phyloP scores from a whole-genome alignment of 164 flowering plant genomes.

The Brasenia schreberi region DNA sequence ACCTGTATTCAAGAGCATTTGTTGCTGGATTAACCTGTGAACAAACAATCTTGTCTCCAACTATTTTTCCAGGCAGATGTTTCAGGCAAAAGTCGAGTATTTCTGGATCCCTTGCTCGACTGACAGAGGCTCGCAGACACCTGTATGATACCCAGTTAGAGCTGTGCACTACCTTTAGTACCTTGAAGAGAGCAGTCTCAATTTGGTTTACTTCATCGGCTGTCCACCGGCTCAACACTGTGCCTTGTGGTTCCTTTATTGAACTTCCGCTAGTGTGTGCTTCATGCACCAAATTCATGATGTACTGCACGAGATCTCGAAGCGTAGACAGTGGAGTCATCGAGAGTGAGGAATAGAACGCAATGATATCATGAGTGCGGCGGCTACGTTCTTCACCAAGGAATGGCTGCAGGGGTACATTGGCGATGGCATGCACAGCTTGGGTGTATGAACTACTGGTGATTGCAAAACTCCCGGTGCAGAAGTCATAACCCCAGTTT shows the following conservation, averaged over 20 bases:
- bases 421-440: slow-evolving; percentile 45
- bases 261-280: slow-evolving; percentile 9
- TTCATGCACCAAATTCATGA: slow-evolving; percentile 33
- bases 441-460: slow-evolving; percentile 33
- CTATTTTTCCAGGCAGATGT: slow-evolving; percentile 41
- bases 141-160: slow-evolving; percentile 62
- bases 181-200: slow-evolving; percentile 54
- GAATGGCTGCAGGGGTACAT: slow-evolving; percentile 29
- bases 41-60: slow-evolving; percentile 32
- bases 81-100: slow-evolving; percentile 62
- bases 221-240: slow-evolving; percentile 31
- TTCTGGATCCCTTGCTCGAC: slow-evolving; percentile 38
- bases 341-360: slow-evolving; percentile 48
- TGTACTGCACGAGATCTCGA: slow-evolving; percentile 45
- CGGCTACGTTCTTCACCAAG: slow-evolving; percentile 19
- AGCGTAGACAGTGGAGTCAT: slow-evolving; percentile 31
- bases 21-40: slow-evolving; percentile 34
- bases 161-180: slow-evolving; percentile 44
- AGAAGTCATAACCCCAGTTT: slow-evolving; percentile 77
- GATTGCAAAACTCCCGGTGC: slow-evolving; percentile 64
- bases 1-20: slow-evolving; percentile 58
- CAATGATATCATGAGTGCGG: slow-evolving; percentile 31
- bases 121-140: slow-evolving; percentile 51
- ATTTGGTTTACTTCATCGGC: slow-evolving; percentile 38
- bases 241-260: slow-evolving; percentile 14